phyloP scores from a whole-genome alignment of 106 monocot genomes.

The Agapanthus africanus region DNA sequence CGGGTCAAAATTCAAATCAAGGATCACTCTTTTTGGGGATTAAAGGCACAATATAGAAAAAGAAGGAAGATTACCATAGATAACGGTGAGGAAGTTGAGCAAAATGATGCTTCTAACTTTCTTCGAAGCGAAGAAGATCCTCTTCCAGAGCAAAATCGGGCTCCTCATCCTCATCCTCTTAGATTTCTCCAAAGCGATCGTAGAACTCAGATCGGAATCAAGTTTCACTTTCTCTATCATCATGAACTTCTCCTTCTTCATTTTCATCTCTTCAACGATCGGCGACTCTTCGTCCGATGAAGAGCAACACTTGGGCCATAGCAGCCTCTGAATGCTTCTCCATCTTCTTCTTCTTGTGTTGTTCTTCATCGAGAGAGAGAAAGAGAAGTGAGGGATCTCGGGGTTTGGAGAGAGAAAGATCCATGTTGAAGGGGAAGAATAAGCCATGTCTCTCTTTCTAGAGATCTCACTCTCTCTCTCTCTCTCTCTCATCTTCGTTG shows the following conservation, averaged over 20 bases:
- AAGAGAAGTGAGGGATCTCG: neutral
- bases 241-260: neutral
- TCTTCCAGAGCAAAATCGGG: slow-evolving; percentile 37
- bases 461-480: no score
- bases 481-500: no score
- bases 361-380: neutral
- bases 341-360: neutral
- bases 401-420: slow-evolving; percentile 6
- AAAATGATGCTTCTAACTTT: slow-evolving; percentile 75
- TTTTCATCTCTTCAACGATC: neutral
- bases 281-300: neutral
- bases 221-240: neutral
- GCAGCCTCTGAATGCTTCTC: neutral
- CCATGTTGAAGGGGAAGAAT: slow-evolving; percentile 1
- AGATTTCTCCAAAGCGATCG: neutral
- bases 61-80: slow-evolving; percentile 45
- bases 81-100: slow-evolving; percentile 64
- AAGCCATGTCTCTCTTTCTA: no score
- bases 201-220: neutral
- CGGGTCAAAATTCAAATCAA: no score
- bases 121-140: slow-evolving; percentile 66
- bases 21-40: no score
- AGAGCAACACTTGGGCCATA: neutral
- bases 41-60: no score
- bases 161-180: slow-evolving; percentile 15